These are phyloP conservation scores for Cornus controversa DNA, from an alignment of 148 eudicot species.

Conservation along the genomic window DNA sequence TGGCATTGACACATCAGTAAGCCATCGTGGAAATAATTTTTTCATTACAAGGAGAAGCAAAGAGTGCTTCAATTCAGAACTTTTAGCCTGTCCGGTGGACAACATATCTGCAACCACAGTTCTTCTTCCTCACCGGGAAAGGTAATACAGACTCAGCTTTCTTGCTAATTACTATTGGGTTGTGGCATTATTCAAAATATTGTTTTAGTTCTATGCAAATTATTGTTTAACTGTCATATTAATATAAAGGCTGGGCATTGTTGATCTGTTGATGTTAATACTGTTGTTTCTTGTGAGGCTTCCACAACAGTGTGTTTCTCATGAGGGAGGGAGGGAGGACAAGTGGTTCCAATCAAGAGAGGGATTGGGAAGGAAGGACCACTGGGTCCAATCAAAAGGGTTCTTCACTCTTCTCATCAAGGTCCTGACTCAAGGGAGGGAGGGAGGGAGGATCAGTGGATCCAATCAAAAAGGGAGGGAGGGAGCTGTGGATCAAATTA, in stretches of 20 bases:
- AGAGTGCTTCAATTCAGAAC: constrained; percentile 75
- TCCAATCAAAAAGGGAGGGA: no score
- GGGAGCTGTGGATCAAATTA: no score
- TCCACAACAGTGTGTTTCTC: no score
- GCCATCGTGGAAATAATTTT: constrained; percentile 90
- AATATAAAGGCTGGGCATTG: not conserved
- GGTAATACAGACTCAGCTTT: constrained; percentile 36
- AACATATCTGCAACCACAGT: constrained; percentile 54
- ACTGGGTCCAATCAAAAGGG: not conserved
- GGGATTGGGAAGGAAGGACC: not conserved
- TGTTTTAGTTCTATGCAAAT: not conserved
- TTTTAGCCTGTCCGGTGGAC: constrained; percentile 84
- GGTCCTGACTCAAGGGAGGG: not conserved
- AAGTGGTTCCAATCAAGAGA: no score
- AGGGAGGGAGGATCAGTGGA: no score
- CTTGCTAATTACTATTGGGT: not conserved
- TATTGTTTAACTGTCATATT: not conserved
- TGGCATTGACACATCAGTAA: constrained; percentile 73
- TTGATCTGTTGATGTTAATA: no score
- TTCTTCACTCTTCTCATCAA: not conserved
- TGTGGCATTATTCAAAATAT: not conserved
- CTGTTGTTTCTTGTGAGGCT: no score
- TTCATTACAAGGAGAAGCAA: constrained; percentile 79
- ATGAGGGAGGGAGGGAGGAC: no score
- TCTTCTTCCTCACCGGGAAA: constrained; percentile 75